Evolutionary conservation across 352 stramenopile genomes (phyloP).

Genomic region (Phytophthora pseudosyringae): DNA sequence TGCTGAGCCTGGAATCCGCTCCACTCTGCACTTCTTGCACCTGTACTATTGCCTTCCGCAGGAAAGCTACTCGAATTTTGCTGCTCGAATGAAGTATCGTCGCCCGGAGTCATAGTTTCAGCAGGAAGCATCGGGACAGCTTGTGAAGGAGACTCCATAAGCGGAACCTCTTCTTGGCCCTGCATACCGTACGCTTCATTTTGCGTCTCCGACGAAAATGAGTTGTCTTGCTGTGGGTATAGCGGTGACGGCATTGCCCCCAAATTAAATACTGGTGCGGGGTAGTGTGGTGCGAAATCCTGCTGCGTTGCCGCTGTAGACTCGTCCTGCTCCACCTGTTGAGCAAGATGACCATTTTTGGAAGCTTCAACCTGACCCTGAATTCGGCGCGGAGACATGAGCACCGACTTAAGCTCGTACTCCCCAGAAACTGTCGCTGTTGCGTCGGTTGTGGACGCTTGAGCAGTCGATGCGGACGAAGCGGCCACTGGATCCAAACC

Average conservation of each 20-base stretch:
- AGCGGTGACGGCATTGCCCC: constrained; percentile 21
- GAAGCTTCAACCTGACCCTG: constrained; percentile 15
- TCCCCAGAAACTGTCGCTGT: constrained; percentile 15
- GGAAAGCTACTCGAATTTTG: constrained; percentile 1
- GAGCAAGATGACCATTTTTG: constrained; percentile 1
- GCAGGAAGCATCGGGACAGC: constrained; percentile 16
- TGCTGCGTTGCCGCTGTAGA: not conserved
- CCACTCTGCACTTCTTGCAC: constrained; percentile 4
- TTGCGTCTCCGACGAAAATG: constrained; percentile 2
- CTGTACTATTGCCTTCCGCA: not conserved
- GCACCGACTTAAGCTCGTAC: constrained; percentile 48
- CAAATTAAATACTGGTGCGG: constrained; percentile 29
- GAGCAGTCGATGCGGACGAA: constrained; percentile 20
- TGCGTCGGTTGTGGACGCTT: constrained; percentile 3
- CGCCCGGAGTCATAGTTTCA: not conserved
- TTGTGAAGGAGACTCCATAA: constrained; percentile 20
- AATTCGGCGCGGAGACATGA: constrained; percentile 34
- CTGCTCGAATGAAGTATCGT: constrained; percentile 7
- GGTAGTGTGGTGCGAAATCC: constrained; percentile 21
- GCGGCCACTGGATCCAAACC: constrained; percentile 30
- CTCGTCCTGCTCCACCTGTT: constrained; percentile 18
- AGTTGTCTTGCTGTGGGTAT: constrained; percentile 21
- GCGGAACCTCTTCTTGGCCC: constrained; percentile 15
- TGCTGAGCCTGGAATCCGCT: constrained; percentile 10
- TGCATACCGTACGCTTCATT: constrained; percentile 13